Evolutionary conservation across 768 basidiomycete species (phyloP).

Genomic region (Fomitopsis serialis): DNA sequence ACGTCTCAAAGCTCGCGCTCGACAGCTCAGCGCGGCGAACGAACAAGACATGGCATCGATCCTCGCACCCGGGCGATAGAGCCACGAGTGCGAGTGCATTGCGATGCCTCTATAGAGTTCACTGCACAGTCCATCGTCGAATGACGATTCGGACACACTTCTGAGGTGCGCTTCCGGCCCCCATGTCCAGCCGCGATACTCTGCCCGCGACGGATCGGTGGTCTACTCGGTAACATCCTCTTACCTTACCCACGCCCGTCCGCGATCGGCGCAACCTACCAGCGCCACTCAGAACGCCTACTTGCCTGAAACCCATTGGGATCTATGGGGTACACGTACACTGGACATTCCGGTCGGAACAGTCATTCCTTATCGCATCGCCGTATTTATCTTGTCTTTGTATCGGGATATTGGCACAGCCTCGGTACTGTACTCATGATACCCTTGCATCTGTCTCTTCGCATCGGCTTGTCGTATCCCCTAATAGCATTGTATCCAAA

Average conservation of each 20-base stretch:
- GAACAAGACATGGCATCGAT: slow-evolving; percentile 81
- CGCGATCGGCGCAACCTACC: neutral
- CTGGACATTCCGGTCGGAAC: neutral
- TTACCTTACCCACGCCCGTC: too few species aligned
- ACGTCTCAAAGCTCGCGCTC: slow-evolving; percentile 83
- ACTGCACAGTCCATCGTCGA: neutral
- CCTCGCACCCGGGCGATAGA: slow-evolving; percentile 34
- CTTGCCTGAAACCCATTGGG: neutral
- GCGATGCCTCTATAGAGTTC: neutral
- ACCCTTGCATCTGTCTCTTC: neutral
- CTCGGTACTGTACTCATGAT: neutral
- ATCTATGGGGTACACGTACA: neutral
- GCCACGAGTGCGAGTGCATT: neutral
- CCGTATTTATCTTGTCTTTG: neutral
- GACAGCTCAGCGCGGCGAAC: slow-evolving; percentile 79
- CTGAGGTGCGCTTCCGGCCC: too few species aligned
- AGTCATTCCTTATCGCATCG: neutral
- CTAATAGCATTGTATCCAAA: neutral
- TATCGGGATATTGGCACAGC: neutral
- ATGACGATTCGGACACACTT: too few species aligned
- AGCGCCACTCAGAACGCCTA: neutral
- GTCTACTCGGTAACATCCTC: too few species aligned
- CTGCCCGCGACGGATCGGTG: too few species aligned
- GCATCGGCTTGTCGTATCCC: neutral
- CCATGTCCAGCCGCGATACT: too few species aligned